These are phyloP conservation scores for Zalerion maritima DNA, from an alignment of 495 filamentous ascomycete species.

Conservation along the genomic window DNA sequence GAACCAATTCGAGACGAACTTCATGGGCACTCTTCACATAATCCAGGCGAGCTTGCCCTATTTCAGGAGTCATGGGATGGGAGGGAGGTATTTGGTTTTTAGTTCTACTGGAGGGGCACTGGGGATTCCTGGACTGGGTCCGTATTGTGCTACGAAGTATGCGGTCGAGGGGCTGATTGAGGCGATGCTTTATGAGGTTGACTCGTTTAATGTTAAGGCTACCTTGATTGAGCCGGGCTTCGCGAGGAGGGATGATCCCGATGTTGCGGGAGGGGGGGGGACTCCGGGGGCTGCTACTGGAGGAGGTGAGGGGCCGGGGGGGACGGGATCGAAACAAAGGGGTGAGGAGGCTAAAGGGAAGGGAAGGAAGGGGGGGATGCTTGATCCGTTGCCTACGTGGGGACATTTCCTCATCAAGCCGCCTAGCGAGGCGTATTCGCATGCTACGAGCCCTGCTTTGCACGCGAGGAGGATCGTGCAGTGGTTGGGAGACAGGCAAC, in stretches of 20 bases:
- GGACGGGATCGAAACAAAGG: too few relatives aligned
- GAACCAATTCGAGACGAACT: slow-evolving; percentile 95
- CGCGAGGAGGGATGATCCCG: slow-evolving; percentile 58
- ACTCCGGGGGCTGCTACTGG: neutral
- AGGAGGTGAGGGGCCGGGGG: too few relatives aligned
- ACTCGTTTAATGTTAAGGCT: slow-evolving; percentile 79
- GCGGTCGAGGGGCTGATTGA: slow-evolving; percentile 91
- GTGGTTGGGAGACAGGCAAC: slow-evolving; percentile 85
- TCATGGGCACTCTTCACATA: slow-evolving; percentile 87
- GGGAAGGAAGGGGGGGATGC: too few relatives aligned
- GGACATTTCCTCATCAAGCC: slow-evolving; percentile 87
- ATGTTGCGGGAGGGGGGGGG: slow-evolving; percentile 17
- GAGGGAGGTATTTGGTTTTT: slow-evolving; percentile 87
- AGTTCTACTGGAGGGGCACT: slow-evolving; percentile 78
- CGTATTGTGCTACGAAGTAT: slow-evolving; percentile 93
- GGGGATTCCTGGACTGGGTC: slow-evolving; percentile 80
- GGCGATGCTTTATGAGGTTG: slow-evolving; percentile 88
- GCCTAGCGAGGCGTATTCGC: slow-evolving; percentile 65
- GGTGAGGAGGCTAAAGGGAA: too few relatives aligned
- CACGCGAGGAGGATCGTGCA: slow-evolving; percentile 91
- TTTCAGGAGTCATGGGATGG: slow-evolving; percentile 59
- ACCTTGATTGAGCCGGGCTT: slow-evolving; percentile 87
- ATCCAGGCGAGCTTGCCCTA: slow-evolving; percentile 80
- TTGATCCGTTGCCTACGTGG: slow-evolving; percentile 55
- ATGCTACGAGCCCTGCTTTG: slow-evolving; percentile 60